Conservation (phyloP, 1,139 yeast species). For the Yamadazyma triangularis region DNA sequence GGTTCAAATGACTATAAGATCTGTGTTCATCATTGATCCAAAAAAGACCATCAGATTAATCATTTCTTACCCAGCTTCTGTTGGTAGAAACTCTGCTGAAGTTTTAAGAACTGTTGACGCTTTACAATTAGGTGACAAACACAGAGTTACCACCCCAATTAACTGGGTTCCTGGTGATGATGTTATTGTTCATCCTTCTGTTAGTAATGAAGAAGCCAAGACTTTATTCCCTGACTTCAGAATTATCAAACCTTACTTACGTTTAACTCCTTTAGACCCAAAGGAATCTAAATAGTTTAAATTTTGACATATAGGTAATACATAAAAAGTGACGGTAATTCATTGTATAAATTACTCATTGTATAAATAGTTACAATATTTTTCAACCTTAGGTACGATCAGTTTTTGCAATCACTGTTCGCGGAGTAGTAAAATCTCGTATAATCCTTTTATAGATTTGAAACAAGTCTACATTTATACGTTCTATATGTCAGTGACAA, state of each 20-base stretch:
- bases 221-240: slow-evolving; percentile 72
- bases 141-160: slow-evolving; percentile 81
- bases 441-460: too few species aligned
- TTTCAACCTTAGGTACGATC: too few species aligned
- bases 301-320: not conserved
- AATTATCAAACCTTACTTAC: slow-evolving; percentile 72
- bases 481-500: too few species aligned
- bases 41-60: slow-evolving; percentile 77
- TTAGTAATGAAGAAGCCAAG: slow-evolving; percentile 75
- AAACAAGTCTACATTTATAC: too few species aligned
- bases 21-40: slow-evolving; percentile 87
- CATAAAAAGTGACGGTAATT: too few species aligned
- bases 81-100: slow-evolving; percentile 88
- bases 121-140: slow-evolving; percentile 72
- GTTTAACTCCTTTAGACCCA: slow-evolving; percentile 30
- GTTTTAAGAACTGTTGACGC: slow-evolving; percentile 85
- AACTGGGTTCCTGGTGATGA: slow-evolving; percentile 75
- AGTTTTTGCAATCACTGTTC: too few species aligned
- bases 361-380: too few species aligned
- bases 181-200: slow-evolving; percentile 83
- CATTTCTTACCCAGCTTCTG: slow-evolving; percentile 84
- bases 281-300: slow-evolving; percentile 2
- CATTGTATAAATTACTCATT: too few species aligned
- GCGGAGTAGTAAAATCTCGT: too few species aligned
- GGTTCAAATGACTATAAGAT: slow-evolving; percentile 65